Conservation (phyloP, 345 rosid genomes). For the Camelina hispida region DNA sequence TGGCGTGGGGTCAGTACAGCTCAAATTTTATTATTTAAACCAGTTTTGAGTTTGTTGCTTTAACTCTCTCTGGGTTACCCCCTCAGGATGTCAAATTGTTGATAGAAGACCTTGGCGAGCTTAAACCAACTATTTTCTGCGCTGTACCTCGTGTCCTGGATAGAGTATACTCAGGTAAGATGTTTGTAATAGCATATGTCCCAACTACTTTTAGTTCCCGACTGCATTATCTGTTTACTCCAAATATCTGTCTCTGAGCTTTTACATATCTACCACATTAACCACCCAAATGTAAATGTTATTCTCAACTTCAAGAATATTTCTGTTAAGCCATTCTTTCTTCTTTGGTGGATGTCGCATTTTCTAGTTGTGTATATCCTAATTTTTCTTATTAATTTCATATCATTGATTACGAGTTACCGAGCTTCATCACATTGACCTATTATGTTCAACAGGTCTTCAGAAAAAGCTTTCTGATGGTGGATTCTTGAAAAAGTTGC, state of each 20-base stretch:
- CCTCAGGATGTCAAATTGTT: constrained; percentile 88
- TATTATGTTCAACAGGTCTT: constrained; percentile 61
- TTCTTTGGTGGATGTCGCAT: background rate
- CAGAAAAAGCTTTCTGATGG: constrained; percentile 80
- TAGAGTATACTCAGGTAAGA: constrained; percentile 78
- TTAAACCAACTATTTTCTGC: constrained; percentile 89
- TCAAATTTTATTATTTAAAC: constrained; percentile 20
- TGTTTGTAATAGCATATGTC: constrained; percentile 8
- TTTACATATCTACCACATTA: background rate
- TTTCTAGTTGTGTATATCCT: background rate
- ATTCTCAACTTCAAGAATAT: background rate
- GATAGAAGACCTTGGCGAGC: constrained; percentile 92
- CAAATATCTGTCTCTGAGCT: background rate
- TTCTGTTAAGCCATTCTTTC: background rate
- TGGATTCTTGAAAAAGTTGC: constrained; percentile 55
- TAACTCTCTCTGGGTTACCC: constrained; percentile 13
- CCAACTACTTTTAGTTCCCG: background rate
- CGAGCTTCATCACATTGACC: constrained; percentile 4
- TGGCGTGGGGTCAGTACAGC: constrained; percentile 93
- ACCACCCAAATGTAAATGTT: constrained; percentile 12
- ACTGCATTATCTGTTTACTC: constrained; percentile 10
- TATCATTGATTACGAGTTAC: background rate
- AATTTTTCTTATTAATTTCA: background rate
- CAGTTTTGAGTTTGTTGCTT: constrained; percentile 6
- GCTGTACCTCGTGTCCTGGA: constrained; percentile 99